These are phyloP conservation scores for Penicillium bialowiezense DNA, from an alignment of 495 filamentous ascomycete species.

Conservation along the genomic window DNA sequence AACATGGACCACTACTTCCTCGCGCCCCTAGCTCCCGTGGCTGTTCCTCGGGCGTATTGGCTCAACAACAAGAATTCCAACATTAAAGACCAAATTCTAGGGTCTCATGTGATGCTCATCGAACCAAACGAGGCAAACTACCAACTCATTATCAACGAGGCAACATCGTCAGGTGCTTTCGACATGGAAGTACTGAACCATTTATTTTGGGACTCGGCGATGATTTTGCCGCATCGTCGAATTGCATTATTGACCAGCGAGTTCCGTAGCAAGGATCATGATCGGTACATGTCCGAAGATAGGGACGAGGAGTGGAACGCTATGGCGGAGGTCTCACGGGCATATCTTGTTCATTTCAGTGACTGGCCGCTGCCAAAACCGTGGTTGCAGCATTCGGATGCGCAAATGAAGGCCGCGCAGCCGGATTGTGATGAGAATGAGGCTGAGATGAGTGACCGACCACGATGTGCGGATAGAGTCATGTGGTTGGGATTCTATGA, in stretches of 20 bases:
- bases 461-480: neutral
- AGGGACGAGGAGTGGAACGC: neutral
- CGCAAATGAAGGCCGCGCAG: neutral
- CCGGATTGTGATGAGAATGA: neutral
- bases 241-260: neutral
- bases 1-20: neutral
- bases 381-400: neutral
- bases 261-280: neutral
- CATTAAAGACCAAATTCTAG: neutral
- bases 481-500: neutral
- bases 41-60: neutral
- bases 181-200: constrained; percentile 52
- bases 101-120: neutral
- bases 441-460: neutral
- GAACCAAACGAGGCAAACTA: neutral
- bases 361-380: neutral
- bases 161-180: constrained; percentile 28
- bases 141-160: neutral
- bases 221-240: neutral
- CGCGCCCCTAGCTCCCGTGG: neutral
- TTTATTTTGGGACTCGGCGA: neutral
- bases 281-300: neutral
- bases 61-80: neutral
- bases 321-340: neutral
- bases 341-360: neutral